Conservation (phyloP, 2,329 filamentous ascomycete genomes). For the Zopfia rhizophila region DNA sequence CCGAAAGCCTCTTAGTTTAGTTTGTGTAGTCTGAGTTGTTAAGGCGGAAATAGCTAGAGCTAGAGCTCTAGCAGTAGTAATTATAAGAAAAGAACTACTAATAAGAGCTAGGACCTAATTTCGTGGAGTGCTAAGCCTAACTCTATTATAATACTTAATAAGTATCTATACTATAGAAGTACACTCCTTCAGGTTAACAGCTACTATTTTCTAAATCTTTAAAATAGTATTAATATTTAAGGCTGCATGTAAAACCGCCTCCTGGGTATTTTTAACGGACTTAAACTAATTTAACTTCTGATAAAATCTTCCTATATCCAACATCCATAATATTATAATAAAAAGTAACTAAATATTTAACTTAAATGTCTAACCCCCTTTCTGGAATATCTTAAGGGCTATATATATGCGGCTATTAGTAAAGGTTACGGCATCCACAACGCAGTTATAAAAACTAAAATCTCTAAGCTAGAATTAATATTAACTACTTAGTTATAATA, state of each 20-base stretch:
- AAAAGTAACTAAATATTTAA: constrained; percentile 35
- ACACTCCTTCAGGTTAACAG: constrained; percentile 1
- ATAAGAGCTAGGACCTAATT: not conserved
- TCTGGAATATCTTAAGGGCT: constrained; percentile 24
- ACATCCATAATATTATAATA: constrained; percentile 24
- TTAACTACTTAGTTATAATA: constrained; percentile 4
- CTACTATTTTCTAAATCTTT: constrained; percentile 7
- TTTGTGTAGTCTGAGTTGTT: no score
- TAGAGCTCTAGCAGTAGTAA: no score
- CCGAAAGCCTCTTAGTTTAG: no score
- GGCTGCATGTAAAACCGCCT: constrained; percentile 1
- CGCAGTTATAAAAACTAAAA: constrained; percentile 28
- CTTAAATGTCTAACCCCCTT: constrained; percentile 24
- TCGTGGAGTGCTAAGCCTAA: constrained; percentile 8
- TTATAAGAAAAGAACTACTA: no score
- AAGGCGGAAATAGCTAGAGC: no score
- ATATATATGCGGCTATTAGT: constrained; percentile 23
- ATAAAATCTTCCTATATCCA: constrained; percentile 7
- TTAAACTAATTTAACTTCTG: not conserved
- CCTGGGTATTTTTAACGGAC: not conserved
- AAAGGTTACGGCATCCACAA: constrained; percentile 8
- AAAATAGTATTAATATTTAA: not conserved
- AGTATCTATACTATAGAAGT: constrained; percentile 6
- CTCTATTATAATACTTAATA: constrained; percentile 1
- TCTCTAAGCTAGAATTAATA: constrained; percentile 30